phyloP scores from a whole-genome alignment of 139 green algal genomes.

The Picochlorum sp. region DNA sequence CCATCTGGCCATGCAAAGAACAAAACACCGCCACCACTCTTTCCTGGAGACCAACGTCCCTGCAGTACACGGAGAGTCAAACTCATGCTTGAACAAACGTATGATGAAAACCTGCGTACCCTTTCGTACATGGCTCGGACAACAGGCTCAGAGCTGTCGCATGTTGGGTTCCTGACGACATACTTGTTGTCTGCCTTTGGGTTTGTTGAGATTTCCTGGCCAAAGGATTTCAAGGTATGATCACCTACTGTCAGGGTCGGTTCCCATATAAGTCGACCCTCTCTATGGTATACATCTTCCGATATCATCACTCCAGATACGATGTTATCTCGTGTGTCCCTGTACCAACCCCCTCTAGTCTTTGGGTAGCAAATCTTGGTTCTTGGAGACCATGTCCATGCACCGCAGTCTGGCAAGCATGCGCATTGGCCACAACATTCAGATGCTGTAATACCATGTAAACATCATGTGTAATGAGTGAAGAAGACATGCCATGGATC shows the following conservation, averaged over 20 bases:
- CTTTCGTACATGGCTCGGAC: conserved; percentile 2
- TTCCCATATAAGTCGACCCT: conserved; percentile 1
- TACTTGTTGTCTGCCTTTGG: conserved; percentile 1
- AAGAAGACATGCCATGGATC: neutral
- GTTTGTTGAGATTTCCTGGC: neutral
- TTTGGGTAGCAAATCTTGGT: conserved; percentile 12
- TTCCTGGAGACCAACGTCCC: conserved; percentile 8
- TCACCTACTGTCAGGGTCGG: neutral
- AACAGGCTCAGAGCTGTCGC: neutral
- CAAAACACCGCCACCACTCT: neutral
- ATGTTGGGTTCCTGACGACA: conserved; percentile 3
- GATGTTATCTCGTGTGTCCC: neutral
- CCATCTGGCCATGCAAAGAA: conserved; percentile 12
- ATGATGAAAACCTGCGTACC: neutral
- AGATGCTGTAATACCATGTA: neutral
- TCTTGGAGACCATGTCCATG: conserved; percentile 1
- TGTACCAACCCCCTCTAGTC: neutral
- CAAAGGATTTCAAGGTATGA: conserved; percentile 5
- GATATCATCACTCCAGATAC: conserved; percentile 3
- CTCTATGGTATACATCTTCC: neutral
- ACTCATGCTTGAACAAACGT: neutral
- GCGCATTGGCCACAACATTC: conserved; percentile 5
- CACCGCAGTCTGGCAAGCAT: neutral
- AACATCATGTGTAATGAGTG: too few species aligned
- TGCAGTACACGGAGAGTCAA: neutral